Evolutionary conservation across 1,139 yeast species (phyloP).

Genomic region (Komagataea norvegica): DNA sequence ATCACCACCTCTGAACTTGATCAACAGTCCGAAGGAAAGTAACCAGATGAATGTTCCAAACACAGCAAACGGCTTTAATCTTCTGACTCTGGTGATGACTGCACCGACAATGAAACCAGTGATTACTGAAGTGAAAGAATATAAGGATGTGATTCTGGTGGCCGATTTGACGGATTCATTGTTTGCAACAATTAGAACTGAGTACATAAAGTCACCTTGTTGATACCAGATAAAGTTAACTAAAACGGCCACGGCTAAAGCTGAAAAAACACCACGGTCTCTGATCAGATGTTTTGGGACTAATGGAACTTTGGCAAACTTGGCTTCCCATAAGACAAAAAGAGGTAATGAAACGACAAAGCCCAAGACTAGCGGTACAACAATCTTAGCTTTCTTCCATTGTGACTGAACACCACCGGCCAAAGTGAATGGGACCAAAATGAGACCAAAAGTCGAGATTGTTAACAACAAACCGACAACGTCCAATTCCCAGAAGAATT

Average conservation of each 20-base stretch:
- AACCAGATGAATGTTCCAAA: constrained; percentile 53
- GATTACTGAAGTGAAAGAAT: constrained; percentile 61
- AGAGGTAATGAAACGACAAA: constrained; percentile 45
- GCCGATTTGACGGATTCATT: constrained; percentile 54
- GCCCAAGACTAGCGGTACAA: constrained; percentile 62
- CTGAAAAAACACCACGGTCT: constrained; percentile 62
- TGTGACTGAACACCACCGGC: constrained; percentile 53
- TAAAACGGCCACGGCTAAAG: constrained; percentile 47
- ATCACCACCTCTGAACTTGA: constrained; percentile 47
- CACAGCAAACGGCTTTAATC: constrained; percentile 54
- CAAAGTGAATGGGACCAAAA: constrained; percentile 44
- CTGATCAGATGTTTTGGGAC: constrained; percentile 47
- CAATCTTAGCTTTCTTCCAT: constrained; percentile 53
- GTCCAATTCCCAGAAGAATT: constrained; percentile 50
- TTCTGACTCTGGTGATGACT: constrained; percentile 44
- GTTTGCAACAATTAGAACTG: constrained; percentile 57
- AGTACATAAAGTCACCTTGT: constrained; percentile 64
- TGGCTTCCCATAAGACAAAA: constrained; percentile 51
- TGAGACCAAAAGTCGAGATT: constrained; percentile 48
- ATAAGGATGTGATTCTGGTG: constrained; percentile 55
- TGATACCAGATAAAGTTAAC: constrained; percentile 57
- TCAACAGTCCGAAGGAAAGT: constrained; percentile 51
- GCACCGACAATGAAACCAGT: constrained; percentile 55
- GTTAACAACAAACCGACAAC: constrained; percentile 48
- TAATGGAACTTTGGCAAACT: constrained; percentile 47